Conservation (phyloP, 2,329 filamentous ascomycete species). For the Acarospora socialis region DNA sequence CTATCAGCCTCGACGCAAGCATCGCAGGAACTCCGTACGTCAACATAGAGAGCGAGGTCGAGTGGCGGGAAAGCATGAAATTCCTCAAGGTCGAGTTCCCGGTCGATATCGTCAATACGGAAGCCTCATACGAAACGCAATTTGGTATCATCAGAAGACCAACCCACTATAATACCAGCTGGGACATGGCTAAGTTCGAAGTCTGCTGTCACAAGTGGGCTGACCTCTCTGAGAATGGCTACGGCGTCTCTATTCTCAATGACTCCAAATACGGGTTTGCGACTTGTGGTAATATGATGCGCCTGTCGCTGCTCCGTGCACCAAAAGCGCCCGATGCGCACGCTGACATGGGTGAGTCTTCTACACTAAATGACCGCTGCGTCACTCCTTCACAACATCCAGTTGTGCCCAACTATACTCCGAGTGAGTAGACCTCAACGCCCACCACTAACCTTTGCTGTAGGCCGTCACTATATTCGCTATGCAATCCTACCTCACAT, state of each 20-base stretch:
- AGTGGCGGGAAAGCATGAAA: slow-evolving; percentile 94
- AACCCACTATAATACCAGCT: slow-evolving; percentile 95
- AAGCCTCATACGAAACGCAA: slow-evolving; percentile 90
- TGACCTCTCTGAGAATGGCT: slow-evolving; percentile 73
- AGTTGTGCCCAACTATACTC: not conserved
- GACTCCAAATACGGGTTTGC: slow-evolving; percentile 96
- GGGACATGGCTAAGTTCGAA: slow-evolving; percentile 97
- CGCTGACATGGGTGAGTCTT: slow-evolving; percentile 63
- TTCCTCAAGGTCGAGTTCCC: slow-evolving; percentile 99
- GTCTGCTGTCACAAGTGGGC: slow-evolving; percentile 93
- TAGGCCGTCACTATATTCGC: slow-evolving; percentile 59
- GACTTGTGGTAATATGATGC: slow-evolving; percentile 77
- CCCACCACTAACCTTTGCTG: slow-evolving; percentile 6
- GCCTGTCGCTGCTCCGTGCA: slow-evolving; percentile 68
- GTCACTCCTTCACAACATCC: not conserved
- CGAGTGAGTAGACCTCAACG: not conserved
- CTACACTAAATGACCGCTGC: slow-evolving; percentile 15
- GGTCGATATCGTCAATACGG: slow-evolving; percentile 76
- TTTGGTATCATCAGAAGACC: slow-evolving; percentile 79
- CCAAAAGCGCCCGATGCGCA: slow-evolving; percentile 88
- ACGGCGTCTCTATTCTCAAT: slow-evolving; percentile 85
- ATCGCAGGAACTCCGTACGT: slow-evolving; percentile 52
- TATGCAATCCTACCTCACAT: slow-evolving; percentile 83
- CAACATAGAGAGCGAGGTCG: slow-evolving; percentile 72
- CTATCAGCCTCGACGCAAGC: slow-evolving; percentile 62